Evolutionary conservation across 257 asterid species (phyloP).

Genomic region (Ballota nigra): DNA sequence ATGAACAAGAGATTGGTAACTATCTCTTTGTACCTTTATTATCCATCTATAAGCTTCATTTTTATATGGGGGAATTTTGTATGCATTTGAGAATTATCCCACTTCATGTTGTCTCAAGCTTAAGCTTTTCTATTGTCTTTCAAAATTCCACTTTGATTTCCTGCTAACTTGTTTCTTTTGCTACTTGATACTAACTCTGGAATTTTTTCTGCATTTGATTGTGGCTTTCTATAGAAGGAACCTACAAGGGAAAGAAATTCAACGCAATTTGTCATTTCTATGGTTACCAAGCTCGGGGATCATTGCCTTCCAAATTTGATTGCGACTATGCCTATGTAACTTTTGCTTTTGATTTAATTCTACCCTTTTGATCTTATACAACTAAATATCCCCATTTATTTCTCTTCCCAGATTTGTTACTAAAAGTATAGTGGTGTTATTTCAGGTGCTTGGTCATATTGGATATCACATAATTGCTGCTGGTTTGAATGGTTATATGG

Average conservation of each 20-base stretch:
- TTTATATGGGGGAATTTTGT: no score
- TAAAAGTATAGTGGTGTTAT: not conserved
- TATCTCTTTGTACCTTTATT: constrained; percentile 11
- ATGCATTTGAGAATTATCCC: no score
- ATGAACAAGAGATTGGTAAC: constrained; percentile 81
- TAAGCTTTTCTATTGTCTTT: not conserved
- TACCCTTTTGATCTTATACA: not conserved
- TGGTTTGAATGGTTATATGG: constrained; percentile 91
- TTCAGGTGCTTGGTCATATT: constrained; percentile 87
- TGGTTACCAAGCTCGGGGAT: no score
- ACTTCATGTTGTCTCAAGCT: no score
- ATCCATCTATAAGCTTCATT: not conserved
- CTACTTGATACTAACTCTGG: not conserved
- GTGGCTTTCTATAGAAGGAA: constrained; percentile 99
- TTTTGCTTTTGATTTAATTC: no score
- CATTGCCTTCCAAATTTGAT: no score
- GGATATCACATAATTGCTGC: constrained; percentile 87
- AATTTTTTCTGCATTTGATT: constrained; percentile 31
- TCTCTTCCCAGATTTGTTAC: not conserved
- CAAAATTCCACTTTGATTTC: not conserved
- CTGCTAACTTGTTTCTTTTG: not conserved
- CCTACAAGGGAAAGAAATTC: constrained; percentile 67
- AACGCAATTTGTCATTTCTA: constrained; percentile 96
- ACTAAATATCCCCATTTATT: not conserved
- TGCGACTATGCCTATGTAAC: no score